Percentiles rank a stretch among this genome's conserved stretches.
These are phyloP conservation scores for Trichoderma oligosporum DNA, from an alignment of 2,329 filamentous ascomycete species.

Conservation along the genomic window DNA sequence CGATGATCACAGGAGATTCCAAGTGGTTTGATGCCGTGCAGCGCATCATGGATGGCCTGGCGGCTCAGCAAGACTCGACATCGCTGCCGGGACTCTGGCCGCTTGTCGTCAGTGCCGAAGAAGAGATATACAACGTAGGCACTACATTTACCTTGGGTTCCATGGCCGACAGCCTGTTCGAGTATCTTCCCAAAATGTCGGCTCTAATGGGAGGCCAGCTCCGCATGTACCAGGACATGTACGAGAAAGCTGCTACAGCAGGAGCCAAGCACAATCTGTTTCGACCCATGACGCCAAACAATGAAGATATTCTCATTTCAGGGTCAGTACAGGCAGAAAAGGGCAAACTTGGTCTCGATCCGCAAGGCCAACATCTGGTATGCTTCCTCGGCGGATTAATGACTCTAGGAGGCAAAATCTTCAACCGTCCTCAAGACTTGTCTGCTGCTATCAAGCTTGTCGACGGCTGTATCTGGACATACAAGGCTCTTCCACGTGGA, in stretches of 20 bases:
- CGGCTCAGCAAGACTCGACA: conserved; percentile 63
- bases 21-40: conserved; percentile 74
- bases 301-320: conserved; percentile 61
- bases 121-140: conserved; percentile 41
- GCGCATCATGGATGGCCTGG: conserved; percentile 63
- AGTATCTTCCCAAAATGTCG: conserved; percentile 60
- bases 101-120: conserved; percentile 56
- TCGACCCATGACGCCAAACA: conserved; percentile 60
- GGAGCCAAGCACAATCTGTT: conserved; percentile 63
- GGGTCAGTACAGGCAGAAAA: conserved; percentile 44
- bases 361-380: conserved; percentile 50
- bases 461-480: conserved; percentile 55
- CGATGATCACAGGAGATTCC: conserved; percentile 63
- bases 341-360: conserved; percentile 45
- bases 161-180: conserved; percentile 54
- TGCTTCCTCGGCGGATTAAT: conserved; percentile 66
- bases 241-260: conserved; percentile 56
- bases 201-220: conserved; percentile 60
- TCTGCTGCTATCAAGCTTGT: conserved; percentile 46
- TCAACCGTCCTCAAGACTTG: conserved; percentile 45
- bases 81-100: conserved; percentile 73
- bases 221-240: conserved; percentile 60
- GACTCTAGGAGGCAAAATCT: conserved; percentile 57
- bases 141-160: conserved; percentile 48
- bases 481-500: conserved; percentile 48